These are phyloP conservation scores for Candolleomyces eurysporus DNA, from an alignment of 768 basidiomycete genomes.

Conservation along the genomic window DNA sequence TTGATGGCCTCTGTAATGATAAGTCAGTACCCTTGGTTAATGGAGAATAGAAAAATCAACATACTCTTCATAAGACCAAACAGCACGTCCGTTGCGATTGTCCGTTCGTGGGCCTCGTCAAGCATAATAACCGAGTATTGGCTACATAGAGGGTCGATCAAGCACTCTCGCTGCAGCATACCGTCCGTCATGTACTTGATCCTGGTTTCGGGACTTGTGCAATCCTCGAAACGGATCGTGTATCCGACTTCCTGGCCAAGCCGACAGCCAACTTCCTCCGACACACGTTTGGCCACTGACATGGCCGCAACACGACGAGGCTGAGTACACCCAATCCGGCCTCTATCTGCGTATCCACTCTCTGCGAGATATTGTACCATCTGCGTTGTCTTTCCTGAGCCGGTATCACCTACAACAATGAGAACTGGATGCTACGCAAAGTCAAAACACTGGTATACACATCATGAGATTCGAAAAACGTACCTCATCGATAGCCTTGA, in stretches of 20 bases:
- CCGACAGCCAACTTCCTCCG: constrained; percentile 97
- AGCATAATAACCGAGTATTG: constrained; percentile 96
- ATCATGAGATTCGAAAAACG: constrained; percentile 23
- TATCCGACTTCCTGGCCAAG: constrained; percentile 98
- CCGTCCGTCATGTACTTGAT: constrained; percentile 99
- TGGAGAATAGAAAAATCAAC: too few relatives aligned
- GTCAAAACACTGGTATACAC: constrained; percentile 9
- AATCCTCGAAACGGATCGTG: constrained; percentile 98
- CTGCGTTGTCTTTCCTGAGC: constrained; percentile 98
- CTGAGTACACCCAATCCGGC: constrained; percentile 95
- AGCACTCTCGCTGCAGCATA: constrained; percentile 95
- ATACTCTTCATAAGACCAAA: constrained; percentile 95
- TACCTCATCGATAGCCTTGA: constrained; percentile 90
- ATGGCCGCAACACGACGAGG: constrained; percentile 99
- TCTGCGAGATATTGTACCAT: constrained; percentile 99
- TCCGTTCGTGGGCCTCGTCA: constrained; percentile 98
- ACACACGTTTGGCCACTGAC: constrained; percentile 97
- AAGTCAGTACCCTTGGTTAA: too few relatives aligned
- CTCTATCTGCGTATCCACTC: constrained; percentile 85
- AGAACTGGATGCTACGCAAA: constrained; percentile 84
- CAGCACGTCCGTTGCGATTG: constrained; percentile 96
- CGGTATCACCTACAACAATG: constrained; percentile 97
- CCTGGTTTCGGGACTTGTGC: constrained; percentile 95
- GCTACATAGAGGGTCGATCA: constrained; percentile 93
- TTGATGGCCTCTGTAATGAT: constrained; percentile 97